Evolutionary conservation across 805 yeast species (phyloP), one percentile per base, ranked within the genome.

Genomic region (Maudiozyma serrabonitensis): DNA sequence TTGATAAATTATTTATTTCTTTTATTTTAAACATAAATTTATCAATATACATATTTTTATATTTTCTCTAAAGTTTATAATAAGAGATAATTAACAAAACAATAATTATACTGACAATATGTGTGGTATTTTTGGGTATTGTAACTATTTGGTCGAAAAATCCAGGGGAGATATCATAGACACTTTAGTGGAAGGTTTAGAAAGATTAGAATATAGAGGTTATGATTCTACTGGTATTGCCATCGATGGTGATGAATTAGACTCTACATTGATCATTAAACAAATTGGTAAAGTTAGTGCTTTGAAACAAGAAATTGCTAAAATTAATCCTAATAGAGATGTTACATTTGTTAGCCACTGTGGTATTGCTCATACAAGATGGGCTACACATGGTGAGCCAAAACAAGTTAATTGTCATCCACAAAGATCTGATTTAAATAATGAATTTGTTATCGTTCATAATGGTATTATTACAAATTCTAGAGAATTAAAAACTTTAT

Each of bases 351-450:
- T 79, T 59, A 80, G 84, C 67, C 99, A 93, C 66, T 89, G 82
- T 52, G 99, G 96, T 65, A 93, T 93, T 67, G 98, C 99, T 23
- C 99, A 93, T 71, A 93, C 99, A 13, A 86, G 99, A 75, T 93
- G 99, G 99, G 99, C 99, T 46, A 93, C 99, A 38, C 99, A 93
- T 69, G 99, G 99, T 69, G 87, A 82, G 61, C 97, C 97, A 50
- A 81, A 80, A 56, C 80, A 76, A 54, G 60, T 69, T 53, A 93
- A 93, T 75, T 93, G 98, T 67, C 99, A 93, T 68, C 99, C 99
- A 45, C 98, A 91, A 66, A 75, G 91, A 56, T 87, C 96, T 1
- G 99, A 88, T 67, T 76, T 79, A 9, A 69, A 70, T 43, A 84
- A 84, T 59, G 95, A 90, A 68, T 93, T 93, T 61, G 80, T 87